Evolutionary conservation across 2,329 filamentous ascomycete species (phyloP), one percentile per base, ranked within the genome.

Genomic region (Cytospora mali): DNA sequence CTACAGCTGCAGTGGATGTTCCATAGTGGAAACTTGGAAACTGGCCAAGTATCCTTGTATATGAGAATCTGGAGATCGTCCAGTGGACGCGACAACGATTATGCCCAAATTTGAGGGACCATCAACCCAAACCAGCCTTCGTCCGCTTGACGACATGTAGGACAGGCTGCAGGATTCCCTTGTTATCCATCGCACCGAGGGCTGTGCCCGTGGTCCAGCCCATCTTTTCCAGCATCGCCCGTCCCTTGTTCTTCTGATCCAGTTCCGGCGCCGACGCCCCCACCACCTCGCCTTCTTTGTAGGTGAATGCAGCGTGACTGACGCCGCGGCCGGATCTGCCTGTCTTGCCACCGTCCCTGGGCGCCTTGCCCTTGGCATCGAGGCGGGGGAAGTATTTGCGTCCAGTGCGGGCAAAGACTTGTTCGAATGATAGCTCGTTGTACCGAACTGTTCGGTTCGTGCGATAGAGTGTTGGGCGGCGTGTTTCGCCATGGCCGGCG

Each of bases 191-290:
- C 13, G 91, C 86, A 58, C 95, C 95, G 1, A 99, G 82, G 1
- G 90, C 91, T 71, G 89, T 96, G 6, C 95, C 95, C 58, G 83
- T 89, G 65, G 85, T 90, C 93, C 95, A 99, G 4, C 95, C 95
- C 95, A 98, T 98, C 77, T 95, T 98, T 77, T 96, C 92, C 67
- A 99, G 77, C 87, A 99, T 91, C 3, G 87, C 86, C 56, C 92
- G 85, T 13, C 95, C 95, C 68, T 87, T 92, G 73, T 97, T 98
- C 58, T 90, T 90, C 5, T 81, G 80, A 1, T 91, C 91, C 33
- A 99, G 82, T 73, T 97, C 93, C 13, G 93, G 91, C 1, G 94
- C 93, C 54, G 87, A 86, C 1, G 85, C 92, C 54, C 94, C 95
- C 2, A 98, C 93, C 29, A 96, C 80, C 68, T 98, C 93, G 21